phyloP scores from a whole-genome alignment of 305 asterid species.

The Striga hermonthica region DNA sequence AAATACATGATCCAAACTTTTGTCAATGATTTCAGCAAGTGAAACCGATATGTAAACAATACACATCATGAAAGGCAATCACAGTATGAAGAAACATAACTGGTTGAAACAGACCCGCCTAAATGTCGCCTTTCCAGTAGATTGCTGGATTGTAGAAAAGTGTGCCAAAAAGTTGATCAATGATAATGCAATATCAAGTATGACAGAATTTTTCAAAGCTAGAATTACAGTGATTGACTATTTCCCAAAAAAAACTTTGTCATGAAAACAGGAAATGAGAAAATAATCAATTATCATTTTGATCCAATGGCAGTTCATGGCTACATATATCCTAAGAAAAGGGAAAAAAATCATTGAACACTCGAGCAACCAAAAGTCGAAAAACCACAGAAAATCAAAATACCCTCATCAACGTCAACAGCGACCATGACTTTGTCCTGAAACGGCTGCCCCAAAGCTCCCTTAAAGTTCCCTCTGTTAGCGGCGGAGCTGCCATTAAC shows the following conservation, averaged over 20 bases:
- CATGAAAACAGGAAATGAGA: slow-evolving; percentile 19
- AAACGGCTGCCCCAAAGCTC: slow-evolving; percentile 31
- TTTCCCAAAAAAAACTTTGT: slow-evolving; percentile 1
- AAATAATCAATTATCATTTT: slow-evolving; percentile 12
- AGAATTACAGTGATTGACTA: slow-evolving; percentile 15
- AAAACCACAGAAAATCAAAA: background rate
- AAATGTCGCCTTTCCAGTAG: background rate
- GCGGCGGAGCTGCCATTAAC: slow-evolving; percentile 36
- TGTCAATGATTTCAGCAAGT: slow-evolving; percentile 7
- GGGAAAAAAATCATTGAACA: background rate
- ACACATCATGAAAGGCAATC: slow-evolving; percentile 12
- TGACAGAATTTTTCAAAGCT: slow-evolving; percentile 7
- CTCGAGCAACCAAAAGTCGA: background rate
- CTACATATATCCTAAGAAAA: slow-evolving; percentile 1
- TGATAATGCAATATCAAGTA: slow-evolving; percentile 3
- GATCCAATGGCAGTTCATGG: background rate
- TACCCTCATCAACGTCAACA: slow-evolving; percentile 97
- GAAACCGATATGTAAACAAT: background rate
- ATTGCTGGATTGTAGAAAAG: background rate
- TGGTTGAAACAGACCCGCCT: slow-evolving; percentile 1
- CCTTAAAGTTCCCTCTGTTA: slow-evolving; percentile 34
- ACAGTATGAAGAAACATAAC: background rate
- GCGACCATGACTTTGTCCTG: slow-evolving; percentile 62
- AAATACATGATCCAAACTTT: slow-evolving; percentile 19
- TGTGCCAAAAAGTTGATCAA: slow-evolving; percentile 3